phyloP scores from a whole-genome alignment of 2,329 filamentous ascomycete genomes.

The Colletotrichum australisinense region DNA sequence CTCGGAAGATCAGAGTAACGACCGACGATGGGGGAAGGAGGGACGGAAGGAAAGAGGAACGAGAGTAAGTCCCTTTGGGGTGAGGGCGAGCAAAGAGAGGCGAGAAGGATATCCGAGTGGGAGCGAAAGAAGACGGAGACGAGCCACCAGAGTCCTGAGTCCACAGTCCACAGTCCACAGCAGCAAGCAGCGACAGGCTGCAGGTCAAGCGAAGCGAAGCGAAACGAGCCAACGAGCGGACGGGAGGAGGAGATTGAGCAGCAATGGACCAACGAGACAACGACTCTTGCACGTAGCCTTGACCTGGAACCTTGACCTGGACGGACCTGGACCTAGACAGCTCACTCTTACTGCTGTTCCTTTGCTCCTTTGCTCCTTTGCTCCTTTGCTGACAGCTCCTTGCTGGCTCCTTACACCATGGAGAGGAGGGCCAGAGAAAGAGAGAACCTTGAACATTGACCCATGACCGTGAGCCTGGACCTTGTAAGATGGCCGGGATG shows the following conservation, averaged over 20 bases:
- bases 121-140: conserved; percentile 10
- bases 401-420: background rate
- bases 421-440: background rate
- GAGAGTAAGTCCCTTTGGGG: conserved; percentile 35
- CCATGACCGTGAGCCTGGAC: conserved; percentile 21
- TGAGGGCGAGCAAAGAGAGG: conserved; percentile 34
- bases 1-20: conserved; percentile 40
- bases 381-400: background rate
- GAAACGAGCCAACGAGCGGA: conserved; percentile 30
- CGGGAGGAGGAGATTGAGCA: conserved; percentile 26
- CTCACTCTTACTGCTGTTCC: background rate
- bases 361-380: background rate
- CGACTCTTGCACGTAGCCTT: background rate
- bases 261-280: conserved; percentile 11
- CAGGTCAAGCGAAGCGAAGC: conserved; percentile 33
- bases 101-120: conserved; percentile 6
- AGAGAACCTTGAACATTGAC: conserved; percentile 6
- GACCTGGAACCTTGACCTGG: conserved; percentile 16
- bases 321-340: conserved; percentile 9
- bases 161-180: too few relatives aligned
- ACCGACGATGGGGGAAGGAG: conserved; percentile 43
- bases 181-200: conserved; percentile 4
- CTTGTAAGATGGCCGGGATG: conserved; percentile 8
- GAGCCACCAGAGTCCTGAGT: conserved; percentile 4
- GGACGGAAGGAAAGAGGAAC: conserved; percentile 40